These are phyloP conservation scores for Fusarium pilosicola DNA, from an alignment of 2,329 filamentous ascomycete species.

Conservation along the genomic window DNA sequence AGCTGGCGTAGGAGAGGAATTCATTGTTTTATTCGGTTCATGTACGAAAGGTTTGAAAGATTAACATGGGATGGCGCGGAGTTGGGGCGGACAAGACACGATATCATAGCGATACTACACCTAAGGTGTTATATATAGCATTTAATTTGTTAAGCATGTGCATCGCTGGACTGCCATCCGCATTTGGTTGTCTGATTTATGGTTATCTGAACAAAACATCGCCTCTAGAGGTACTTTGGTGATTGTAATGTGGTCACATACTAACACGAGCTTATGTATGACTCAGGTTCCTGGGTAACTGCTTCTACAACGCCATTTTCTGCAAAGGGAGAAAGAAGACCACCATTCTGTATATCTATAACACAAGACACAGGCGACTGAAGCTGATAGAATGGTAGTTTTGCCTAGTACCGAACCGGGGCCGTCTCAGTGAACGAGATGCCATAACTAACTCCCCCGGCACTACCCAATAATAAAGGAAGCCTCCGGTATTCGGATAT, in stretches of 20 bases:
- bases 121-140: not conserved
- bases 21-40: slow-evolving; percentile 8
- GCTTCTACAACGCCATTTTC: not conserved
- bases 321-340: not conserved
- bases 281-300: not conserved
- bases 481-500: not conserved
- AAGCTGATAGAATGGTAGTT: not conserved
- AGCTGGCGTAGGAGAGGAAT: slow-evolving; percentile 23
- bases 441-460: not conserved
- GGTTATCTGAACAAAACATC: not conserved
- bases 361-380: too few species aligned
- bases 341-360: too few species aligned
- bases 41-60: not conserved
- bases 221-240: not conserved
- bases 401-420: not conserved
- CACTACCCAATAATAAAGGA: not conserved
- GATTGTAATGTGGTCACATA: not conserved
- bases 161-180: not conserved
- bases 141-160: not conserved
- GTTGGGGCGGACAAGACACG: slow-evolving; percentile 20
- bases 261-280: not conserved
- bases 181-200: not conserved
- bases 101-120: slow-evolving; percentile 7
- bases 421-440: not conserved
- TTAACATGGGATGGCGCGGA: slow-evolving; percentile 21